Base-by-base conservation (phyloP, 305 asterid species). In the Withania somnifera region DNA sequence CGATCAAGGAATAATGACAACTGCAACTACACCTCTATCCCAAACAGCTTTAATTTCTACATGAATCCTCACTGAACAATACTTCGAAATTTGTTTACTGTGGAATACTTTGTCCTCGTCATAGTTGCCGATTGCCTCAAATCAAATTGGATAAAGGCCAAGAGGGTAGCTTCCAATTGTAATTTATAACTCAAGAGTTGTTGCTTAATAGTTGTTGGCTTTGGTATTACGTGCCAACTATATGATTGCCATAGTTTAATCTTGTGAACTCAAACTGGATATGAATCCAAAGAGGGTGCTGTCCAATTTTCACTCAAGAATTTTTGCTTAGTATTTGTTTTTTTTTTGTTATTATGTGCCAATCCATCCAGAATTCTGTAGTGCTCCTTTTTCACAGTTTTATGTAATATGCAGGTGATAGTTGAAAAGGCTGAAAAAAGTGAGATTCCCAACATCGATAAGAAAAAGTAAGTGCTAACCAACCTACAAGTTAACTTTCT, bases 341-440 rank as follows among this genome's bases (percentile, higher is more conserved):
- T 47, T 50, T 47, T 4, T 47, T 47, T 71, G 14, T 20, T 22
- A 73, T 4, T 50, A 47, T 50, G 17, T 75, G n/a, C 26, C 2
- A 75, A 50, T 75, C 38, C 26, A 50, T 50, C 61, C 61, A 17
- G 61, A 50, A 28, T 73, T 57, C 22, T 50, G 30, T 26, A 11
- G 34, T 83, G 81, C 64, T 28, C 32, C 56, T 20, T 56, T 75
- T 15, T 75, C 28, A 50, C 45, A 50, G 78, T 53, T 66, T 76
- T 83, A 32, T 63, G 76, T 75, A 50, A 50, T 83, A 40, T 26
- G 30, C 75, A 87, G 91, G 91, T 87, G 26, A 88, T 88, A 10
- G 91, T 88, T 82, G 91, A 87, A 83, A 88, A 87, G 87, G 91
- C 91, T 7, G 91, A 88, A 66, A 88, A 82, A 82, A 88, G 89